phyloP scores from a whole-genome alignment of 441 rosid species.

The Euphorbia corollata region DNA sequence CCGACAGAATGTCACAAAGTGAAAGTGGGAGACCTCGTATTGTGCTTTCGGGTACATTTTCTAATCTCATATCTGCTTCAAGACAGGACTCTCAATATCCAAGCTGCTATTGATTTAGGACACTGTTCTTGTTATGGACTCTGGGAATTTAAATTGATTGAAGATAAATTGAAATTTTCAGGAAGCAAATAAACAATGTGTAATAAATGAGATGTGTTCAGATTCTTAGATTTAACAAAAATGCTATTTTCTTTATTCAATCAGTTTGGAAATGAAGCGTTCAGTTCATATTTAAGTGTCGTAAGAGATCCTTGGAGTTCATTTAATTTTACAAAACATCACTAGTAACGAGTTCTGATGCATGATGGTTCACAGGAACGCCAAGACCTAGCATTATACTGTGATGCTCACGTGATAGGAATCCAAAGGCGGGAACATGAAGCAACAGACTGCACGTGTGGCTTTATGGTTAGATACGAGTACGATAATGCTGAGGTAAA shows the following conservation, averaged over 20 bases:
- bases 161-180: neutral
- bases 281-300: neutral
- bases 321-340: neutral
- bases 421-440: constrained; percentile 54
- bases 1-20: constrained; percentile 44
- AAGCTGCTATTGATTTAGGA: neutral
- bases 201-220: neutral
- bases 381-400: constrained; percentile 47
- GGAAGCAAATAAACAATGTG: neutral
- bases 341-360: neutral
- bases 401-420: constrained; percentile 56
- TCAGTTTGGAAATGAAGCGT: neutral
- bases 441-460: constrained; percentile 40
- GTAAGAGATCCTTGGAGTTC: neutral
- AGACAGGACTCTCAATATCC: neutral
- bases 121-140: neutral
- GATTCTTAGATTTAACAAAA: neutral
- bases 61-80: constrained; percentile 1
- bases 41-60: constrained; percentile 53
- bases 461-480: constrained; percentile 53
- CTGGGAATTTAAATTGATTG: neutral
- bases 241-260: neutral
- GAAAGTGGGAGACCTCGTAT: constrained; percentile 48
- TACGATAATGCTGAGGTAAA: constrained; percentile 48
- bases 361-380: constrained; percentile 43